phyloP scores from a whole-genome alignment of 768 basidiomycete species.

The Mycena olivaceomarginata region DNA sequence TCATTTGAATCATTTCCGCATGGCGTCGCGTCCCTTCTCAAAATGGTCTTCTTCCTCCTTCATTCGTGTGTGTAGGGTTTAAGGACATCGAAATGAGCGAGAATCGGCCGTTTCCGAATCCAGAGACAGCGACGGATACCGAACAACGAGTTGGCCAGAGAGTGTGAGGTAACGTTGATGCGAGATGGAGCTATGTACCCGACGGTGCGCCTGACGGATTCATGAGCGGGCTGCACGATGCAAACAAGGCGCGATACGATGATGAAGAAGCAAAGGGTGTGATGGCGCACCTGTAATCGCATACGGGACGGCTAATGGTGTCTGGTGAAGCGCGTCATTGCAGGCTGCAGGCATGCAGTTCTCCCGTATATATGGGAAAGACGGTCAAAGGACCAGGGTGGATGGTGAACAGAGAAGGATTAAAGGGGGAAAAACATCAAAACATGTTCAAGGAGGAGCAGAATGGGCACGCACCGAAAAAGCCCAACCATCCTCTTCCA shows the following conservation, averaged over 20 bases:
- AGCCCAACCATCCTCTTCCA: no score
- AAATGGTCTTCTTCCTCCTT: neutral
- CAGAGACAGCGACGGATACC: no score
- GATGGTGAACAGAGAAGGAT: neutral
- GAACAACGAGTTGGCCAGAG: neutral
- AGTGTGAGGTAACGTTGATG: neutral
- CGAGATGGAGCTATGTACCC: neutral
- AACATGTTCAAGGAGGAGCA: no score
- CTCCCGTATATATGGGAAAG: neutral
- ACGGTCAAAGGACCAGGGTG: neutral
- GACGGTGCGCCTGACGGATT: no score
- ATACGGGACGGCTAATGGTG: neutral
- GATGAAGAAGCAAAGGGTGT: neutral
- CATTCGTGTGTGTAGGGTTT: neutral
- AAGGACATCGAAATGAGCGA: neutral
- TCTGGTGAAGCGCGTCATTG: slow-evolving; percentile 6
- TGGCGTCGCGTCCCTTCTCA: neutral
- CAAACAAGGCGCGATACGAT: neutral
- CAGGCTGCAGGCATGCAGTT: no score
- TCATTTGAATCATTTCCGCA: neutral
- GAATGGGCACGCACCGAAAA: no score
- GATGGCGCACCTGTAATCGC: no score
- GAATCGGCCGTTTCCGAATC: neutral
- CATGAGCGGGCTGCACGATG: neutral
- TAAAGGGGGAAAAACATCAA: no score